Base-by-base conservation (phyloP, 2,329 filamentous ascomycete species). In the Epichloe sylvatica region DNA sequence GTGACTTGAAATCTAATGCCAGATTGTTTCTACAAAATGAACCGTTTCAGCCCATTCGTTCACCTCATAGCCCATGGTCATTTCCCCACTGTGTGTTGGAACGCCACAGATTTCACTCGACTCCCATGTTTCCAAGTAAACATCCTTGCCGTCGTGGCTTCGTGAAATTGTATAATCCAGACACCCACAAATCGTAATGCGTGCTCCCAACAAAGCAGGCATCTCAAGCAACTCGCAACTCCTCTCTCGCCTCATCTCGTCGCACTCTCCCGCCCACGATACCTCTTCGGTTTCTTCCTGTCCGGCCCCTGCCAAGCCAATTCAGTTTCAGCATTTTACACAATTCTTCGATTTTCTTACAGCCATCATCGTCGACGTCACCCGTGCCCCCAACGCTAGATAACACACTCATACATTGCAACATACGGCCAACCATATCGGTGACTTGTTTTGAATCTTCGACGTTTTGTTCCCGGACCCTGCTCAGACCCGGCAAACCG, bases 391-490 rank as follows among this genome's bases (percentile, higher is more conserved):
- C 83, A 12, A 94, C 78, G 53, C 82, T 83, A 3, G 87, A 86
- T 21, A 98, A 73, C 7, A 98, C 89, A 63, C 84, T 91, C 66
- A 97, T 84, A 65, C 92, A 98, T 70, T 98, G 92, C 54, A 98
- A 72, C 87, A 98, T 94, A 46, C 91, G 76, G 0, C 89, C 92
- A 1, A 96, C 90, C 57, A 91, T 95, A 57, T 97, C 90, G 0
- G 92, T 95, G 49, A 97, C 81, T 61, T 92, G 81, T 62, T 87
- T 78, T 45, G 80, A 83, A 59, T 84, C 78, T 62, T 83, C 78
- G 13, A 79, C 69, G 60, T 80, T 80, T 59, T 79, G 76, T 59
- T 81, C 74, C 50, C 74, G 72, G 45, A 74, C 62, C 53, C 69
- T 71, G 49, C 64, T 66, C 21, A 70, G 61, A 4, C 62, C 61